These are phyloP conservation scores for Nemania sp. DNA, from an alignment of 2,329 filamentous ascomycete species.

Conservation along the genomic window DNA sequence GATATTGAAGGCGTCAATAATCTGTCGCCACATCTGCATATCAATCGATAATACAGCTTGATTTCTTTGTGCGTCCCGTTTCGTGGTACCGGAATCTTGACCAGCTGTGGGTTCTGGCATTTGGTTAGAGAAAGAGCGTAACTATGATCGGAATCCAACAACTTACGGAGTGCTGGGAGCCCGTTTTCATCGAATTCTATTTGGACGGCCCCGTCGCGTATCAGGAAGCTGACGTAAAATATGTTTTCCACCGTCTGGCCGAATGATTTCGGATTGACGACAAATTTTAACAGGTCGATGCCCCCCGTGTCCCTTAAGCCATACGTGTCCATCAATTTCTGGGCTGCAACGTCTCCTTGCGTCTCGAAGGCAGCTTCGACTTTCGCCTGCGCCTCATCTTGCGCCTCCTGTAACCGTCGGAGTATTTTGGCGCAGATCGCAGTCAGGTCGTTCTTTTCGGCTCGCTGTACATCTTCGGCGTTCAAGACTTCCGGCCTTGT, in stretches of 20 bases:
- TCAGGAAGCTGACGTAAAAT: slow-evolving; percentile 94
- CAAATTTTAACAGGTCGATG: slow-evolving; percentile 82
- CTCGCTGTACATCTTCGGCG: slow-evolving; percentile 72
- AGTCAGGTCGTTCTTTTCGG: slow-evolving; percentile 80
- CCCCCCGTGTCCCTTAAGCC: slow-evolving; percentile 71
- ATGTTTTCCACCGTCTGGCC: slow-evolving; percentile 95
- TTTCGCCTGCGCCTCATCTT: slow-evolving; percentile 52
- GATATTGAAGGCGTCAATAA: slow-evolving; percentile 78
- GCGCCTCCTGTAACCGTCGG: slow-evolving; percentile 58
- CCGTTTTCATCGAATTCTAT: slow-evolving; percentile 74
- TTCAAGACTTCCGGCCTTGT: slow-evolving; percentile 79
- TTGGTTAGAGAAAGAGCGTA: slow-evolving; percentile 27
- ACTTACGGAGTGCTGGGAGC: slow-evolving; percentile 80
- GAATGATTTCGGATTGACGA: slow-evolving; percentile 87
- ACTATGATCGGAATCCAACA: too few species aligned
- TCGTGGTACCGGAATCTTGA: slow-evolving; percentile 48
- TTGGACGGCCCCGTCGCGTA: slow-evolving; percentile 79
- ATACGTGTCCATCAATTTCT: slow-evolving; percentile 64
- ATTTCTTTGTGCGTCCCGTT: slow-evolving; percentile 66
- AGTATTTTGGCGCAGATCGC: slow-evolving; percentile 78
- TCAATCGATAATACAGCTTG: slow-evolving; percentile 91
- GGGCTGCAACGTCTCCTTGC: slow-evolving; percentile 52
- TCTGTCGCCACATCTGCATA: slow-evolving; percentile 78
- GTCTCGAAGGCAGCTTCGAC: slow-evolving; percentile 48
- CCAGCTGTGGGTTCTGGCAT: slow-evolving; percentile 43